Base-by-base conservation (phyloP, 164 flowering plant genomes). In the Vitis cinerea region DNA sequence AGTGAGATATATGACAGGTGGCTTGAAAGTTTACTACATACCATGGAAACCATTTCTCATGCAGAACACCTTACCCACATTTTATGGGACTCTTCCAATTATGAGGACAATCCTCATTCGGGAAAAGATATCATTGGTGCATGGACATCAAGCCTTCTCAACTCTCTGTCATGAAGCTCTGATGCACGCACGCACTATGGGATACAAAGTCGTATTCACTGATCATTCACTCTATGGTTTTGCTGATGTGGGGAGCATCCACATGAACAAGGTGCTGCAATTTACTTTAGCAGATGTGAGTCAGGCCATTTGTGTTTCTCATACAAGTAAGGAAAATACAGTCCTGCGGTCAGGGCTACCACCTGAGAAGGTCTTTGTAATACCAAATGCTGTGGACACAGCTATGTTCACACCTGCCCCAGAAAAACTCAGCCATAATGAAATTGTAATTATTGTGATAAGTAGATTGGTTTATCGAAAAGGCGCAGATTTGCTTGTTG, bases 311-410 rank as follows among this genome's bases (percentile, higher is more conserved):
- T 95, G 98, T 88, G 99, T 95, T 77, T 95, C 98, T 75, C 98
- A 95, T 80, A 93, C 98, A 44, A 95, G 98, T 81, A 91, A 91
- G 79, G 97, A 93, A 78, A 95, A 95, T 67, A 95, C 99, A n/a
- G 97, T 96, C 56, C 77, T 93, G 61, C 74, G 97, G 29, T 89
- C 98, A 49, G 97, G 97, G 30, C 70, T 93, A 70, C 90, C 97
- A 15, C 90, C 97, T 6, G 90, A 88, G 63, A 96, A 87, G 85
- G 99, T 96, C 17, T 95, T 79, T 83, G 90, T 93, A 11, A 83
- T 95, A 74, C 99, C 99, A 72, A 93, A 93, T 88, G 97, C 98
- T 65, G 97, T 95, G 76, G 98, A 96, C 84, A 90, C 97, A 8
- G 92, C 95, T 44, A 90, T 96, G 96, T 96, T 93, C 69, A 88